phyloP scores from a whole-genome alignment of 1,284 basidiomycete species.

The Papiliotrema nemorosa region DNA sequence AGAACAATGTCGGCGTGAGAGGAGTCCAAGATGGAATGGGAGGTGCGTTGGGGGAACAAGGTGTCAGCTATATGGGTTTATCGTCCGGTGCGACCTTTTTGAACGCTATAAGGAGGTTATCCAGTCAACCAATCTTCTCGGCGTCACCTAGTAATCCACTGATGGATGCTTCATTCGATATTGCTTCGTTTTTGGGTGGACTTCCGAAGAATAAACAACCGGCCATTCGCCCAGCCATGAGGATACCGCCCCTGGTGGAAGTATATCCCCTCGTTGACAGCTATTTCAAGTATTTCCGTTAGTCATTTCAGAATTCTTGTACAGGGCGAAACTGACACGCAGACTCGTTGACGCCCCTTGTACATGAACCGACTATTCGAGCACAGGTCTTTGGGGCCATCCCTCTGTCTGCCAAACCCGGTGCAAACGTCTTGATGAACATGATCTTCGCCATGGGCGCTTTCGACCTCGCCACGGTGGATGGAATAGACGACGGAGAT shows the following conservation, averaged over 20 bases:
- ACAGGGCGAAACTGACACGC: not conserved
- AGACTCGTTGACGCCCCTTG: conserved; percentile 24
- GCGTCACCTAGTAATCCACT: not conserved
- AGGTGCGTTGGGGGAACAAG: conserved; percentile 6
- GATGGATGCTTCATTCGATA: not conserved
- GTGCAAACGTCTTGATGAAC: conserved; percentile 14
- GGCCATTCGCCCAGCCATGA: not conserved
- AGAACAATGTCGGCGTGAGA: not conserved
- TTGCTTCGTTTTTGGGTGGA: not conserved
- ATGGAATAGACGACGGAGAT: conserved; percentile 12
- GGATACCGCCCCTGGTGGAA: conserved; percentile 14
- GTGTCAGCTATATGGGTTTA: conserved; percentile 19
- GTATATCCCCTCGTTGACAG: conserved; percentile 13
- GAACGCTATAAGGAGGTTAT: conserved; percentile 16
- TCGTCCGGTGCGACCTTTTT: conserved; percentile 20
- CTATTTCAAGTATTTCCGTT: conserved; percentile 22
- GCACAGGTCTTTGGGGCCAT: conserved; percentile 25
- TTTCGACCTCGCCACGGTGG: conserved; percentile 13
- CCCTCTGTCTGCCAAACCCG: conserved; percentile 15
- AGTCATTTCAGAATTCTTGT: conserved; percentile 6
- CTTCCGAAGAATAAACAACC: not conserved
- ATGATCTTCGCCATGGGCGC: conserved; percentile 36
- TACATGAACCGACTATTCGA: conserved; percentile 29
- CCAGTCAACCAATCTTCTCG: conserved; percentile 1
- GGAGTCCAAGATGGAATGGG: conserved; percentile 10